Base-by-base conservation (phyloP, 352 stramenopile species). In the Phytopythium aichiense region DNA sequence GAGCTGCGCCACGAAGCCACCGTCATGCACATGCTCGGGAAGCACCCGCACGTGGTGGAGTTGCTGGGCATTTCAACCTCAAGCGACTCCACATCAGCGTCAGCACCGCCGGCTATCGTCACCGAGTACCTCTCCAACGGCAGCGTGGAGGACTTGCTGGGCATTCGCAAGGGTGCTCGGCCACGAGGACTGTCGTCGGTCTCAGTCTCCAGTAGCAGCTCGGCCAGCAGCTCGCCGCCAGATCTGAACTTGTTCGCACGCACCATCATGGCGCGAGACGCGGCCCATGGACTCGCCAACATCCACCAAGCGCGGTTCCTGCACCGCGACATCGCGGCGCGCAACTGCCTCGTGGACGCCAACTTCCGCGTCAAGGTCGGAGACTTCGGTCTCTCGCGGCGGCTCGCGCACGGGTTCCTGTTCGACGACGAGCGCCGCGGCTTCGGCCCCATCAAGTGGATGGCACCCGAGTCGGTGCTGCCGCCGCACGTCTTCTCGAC, bases 371-470 rank as follows among this genome's bases (percentile, higher is more conserved):
- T 92, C 52, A 92, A 89, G 67, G 80, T 92, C 28, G 77, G 72
- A 37, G 77, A 91, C 65, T 91, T 91, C 65, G 82, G 82, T 0
- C 66, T 91, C 20, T 84, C 82, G 18, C 74, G 82, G 4, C 69
- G 77, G 8, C 64, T 84, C 12, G 45, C 35, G 9, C 59, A 71
- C 18, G 63, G 64, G 6, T 67, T 84, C 16, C 58, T 81, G 16
- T 85, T 91, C 40, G 82, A 91, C 38, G 77, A 88, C 37, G 65
- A 74, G 28, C 58, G 70, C 16, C 79, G 77, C 33, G 80, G 77
- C 28, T 89, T 90, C 30, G 83, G 83, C 1, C 80, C 83, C 20
- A 66, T 90, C 35, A 90, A 92, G 52, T 89, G 79, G 78, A 90
- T 89, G 80, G 77, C 83, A 0, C 83, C 81, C 12, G 83, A 92